Percentiles rank a stretch among this genome's conserved stretches.
These are phyloP conservation scores for Penium margaritaceum DNA, from an alignment of 139 green algal species.

Conservation along the genomic window DNA sequence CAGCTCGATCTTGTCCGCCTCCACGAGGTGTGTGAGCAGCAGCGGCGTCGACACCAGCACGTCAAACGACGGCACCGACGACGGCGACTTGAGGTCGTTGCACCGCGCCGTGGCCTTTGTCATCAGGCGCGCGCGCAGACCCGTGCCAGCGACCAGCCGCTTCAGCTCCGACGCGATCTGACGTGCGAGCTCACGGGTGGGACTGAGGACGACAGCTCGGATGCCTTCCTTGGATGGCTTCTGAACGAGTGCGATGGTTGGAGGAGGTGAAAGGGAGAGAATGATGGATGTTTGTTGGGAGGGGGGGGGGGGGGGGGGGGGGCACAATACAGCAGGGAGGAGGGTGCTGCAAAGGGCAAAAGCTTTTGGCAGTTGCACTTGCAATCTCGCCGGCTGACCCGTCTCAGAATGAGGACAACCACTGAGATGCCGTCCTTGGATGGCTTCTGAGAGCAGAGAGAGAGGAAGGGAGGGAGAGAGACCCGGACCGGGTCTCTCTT, in stretches of 20 bases:
- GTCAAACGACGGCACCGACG: conserved; percentile 62
- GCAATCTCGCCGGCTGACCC: too few relatives aligned
- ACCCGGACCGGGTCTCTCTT: too few relatives aligned
- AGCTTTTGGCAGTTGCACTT: too few relatives aligned
- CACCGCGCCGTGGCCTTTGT: conserved; percentile 50
- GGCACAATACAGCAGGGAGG: too few relatives aligned
- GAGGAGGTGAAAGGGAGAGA: neutral
- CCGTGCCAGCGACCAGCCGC: conserved; percentile 55
- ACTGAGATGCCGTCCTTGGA: too few relatives aligned
- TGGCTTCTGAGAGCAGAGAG: too few relatives aligned
- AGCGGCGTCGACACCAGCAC: conserved; percentile 82
- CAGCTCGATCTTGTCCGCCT: conserved; percentile 29
- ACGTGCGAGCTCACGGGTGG: conserved; percentile 77
- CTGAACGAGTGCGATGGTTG: neutral
- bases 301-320: too few relatives aligned
- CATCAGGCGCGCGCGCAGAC: conserved; percentile 56
- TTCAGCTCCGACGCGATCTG: conserved; percentile 71
- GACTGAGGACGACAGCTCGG: conserved; percentile 63
- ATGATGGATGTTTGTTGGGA: too few relatives aligned
- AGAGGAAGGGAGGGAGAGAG: too few relatives aligned
- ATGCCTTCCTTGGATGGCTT: conserved; percentile 19
- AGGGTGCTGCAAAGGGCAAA: too few relatives aligned
- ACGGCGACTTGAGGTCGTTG: conserved; percentile 22
- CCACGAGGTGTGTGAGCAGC: conserved; percentile 58
- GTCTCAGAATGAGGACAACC: too few relatives aligned